Evolutionary conservation across 352 stramenopile genomes (phyloP).

Genomic region (Pythium folliculosum): DNA sequence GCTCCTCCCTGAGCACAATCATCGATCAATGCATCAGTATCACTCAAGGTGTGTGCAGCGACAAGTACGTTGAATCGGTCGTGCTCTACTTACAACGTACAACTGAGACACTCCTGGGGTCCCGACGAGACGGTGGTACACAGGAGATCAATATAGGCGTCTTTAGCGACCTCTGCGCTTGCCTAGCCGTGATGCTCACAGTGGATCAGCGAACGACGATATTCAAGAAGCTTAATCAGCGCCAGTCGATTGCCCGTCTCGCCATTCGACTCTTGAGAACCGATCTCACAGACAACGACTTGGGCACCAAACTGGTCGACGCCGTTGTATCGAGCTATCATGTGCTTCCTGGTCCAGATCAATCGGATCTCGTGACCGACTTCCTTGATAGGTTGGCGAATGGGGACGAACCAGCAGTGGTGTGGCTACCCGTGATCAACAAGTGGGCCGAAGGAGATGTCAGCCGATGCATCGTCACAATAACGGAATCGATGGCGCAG

Average conservation of each 20-base stretch:
- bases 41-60: neutral
- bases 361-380: neutral
- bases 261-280: neutral
- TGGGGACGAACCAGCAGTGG: neutral
- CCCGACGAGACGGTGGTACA: neutral
- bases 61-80: neutral
- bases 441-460: neutral
- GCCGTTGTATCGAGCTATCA: neutral
- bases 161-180: neutral
- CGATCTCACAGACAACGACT: neutral
- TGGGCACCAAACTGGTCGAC: neutral
- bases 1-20: neutral
- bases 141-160: neutral
- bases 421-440: neutral
- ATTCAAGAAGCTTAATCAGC: constrained; percentile 4
- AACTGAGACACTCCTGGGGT: neutral
- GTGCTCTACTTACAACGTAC: neutral
- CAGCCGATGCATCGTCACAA: neutral
- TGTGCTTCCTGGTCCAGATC: neutral
- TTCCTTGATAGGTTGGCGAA: neutral
- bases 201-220: constrained; percentile 2
- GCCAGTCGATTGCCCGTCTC: neutral
- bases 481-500: neutral
- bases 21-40: constrained; percentile 1
- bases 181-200: neutral